A percentile compares a stretch with the other conserved stretches of the same genome.
Evolutionary conservation across 2,329 filamentous ascomycete species (phyloP).

Genomic region (Ophiostoma sp.): DNA sequence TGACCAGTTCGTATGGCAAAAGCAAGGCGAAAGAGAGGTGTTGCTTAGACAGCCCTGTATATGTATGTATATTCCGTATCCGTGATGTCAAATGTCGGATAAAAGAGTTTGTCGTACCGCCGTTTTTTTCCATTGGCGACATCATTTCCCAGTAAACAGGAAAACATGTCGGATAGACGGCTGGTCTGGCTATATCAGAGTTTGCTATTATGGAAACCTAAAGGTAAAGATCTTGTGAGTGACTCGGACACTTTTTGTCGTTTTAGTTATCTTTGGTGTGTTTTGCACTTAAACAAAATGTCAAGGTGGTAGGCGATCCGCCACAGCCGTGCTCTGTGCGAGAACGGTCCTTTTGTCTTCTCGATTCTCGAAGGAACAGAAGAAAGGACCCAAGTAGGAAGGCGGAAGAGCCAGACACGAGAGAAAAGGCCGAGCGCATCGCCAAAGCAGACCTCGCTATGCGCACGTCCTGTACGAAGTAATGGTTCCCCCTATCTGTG

Average conservation of each 20-base stretch:
- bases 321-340: neutral
- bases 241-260: neutral
- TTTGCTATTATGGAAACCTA: neutral
- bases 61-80: neutral
- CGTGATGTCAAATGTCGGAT: neutral
- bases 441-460: neutral
- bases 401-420: neutral
- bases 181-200: neutral
- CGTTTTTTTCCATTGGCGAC: slow-evolving; percentile 8
- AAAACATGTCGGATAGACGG: neutral
- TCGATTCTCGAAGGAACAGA: neutral
- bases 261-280: neutral
- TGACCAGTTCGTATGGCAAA: neutral
- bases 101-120: neutral
- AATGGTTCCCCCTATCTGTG: neutral
- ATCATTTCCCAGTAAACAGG: neutral
- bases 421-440: neutral
- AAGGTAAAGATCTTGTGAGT: neutral
- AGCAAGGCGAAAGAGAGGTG: neutral
- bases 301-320: slow-evolving; percentile 8
- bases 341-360: neutral
- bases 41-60: neutral
- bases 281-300: neutral
- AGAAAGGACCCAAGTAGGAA: neutral
- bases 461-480: slow-evolving; percentile 13